Base-by-base conservation (phyloP, 139 green algal species). In the Tetraselmis chui region DNA sequence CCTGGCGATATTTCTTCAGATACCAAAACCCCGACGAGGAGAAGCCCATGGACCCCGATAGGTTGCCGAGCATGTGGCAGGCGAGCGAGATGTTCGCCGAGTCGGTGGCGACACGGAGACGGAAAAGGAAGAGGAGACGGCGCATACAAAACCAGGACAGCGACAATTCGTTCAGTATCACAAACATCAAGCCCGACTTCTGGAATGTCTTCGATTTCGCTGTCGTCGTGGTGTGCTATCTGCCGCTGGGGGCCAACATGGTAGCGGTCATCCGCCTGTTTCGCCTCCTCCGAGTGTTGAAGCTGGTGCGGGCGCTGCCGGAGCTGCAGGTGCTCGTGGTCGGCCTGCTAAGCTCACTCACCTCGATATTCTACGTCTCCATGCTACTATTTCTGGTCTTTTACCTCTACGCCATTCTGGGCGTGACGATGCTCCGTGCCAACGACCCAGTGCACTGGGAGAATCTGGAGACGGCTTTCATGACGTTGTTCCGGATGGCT, bases 401-500 rank as follows among this genome's bases (percentile, higher is more conserved):
- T 25, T 77, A 77, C n/a, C 74, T 77, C 26, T 77, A 77, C 74
- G 74, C 26, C 26, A 29, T 77, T 2, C 74, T 77, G 74, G n/a
- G 5, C 5, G 74, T 77, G 74, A 31, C 74, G 5, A 31, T 77
- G 74, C n/a, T 77, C 5, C 74, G 74, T 2, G 74, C n/a, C 2
- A 77, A 77, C 74, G 74, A 77, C 74, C 74, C 74, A 22, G 74
- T 77, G 74, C 74, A 77, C 74, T 77, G 25, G 26, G 5, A 2
- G 74, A 31, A 28, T 25, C 74, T 77, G 26, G 74, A 77, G 18
- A 77, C 74, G 23, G n/a, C 74, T 25, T 77, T 77, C 74, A 28
- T 77, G 26, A 77, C 74, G 74, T 25, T 77, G 26, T 77, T 77
- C 74, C 74, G 74, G 74, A 77, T 77, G 74, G 74, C 74, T 25